phyloP scores from a whole-genome alignment of 1,139 yeast species.

The Blastobotrys raffinosifermentans region DNA sequence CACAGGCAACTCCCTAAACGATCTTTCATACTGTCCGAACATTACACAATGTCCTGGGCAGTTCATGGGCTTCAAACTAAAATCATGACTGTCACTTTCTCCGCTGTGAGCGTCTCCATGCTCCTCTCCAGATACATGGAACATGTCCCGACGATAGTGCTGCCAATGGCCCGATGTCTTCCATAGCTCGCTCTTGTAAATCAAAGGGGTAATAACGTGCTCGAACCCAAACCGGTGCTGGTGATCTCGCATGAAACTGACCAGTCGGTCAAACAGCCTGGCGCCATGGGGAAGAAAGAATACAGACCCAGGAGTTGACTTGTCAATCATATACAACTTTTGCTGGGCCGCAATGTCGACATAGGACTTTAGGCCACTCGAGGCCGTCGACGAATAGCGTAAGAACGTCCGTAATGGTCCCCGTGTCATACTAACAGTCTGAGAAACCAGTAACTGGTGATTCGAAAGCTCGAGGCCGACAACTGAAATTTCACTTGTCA shows the following conservation, averaged over 20 bases:
- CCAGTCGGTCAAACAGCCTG: constrained; percentile 69
- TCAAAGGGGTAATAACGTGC: constrained; percentile 90
- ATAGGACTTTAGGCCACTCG: constrained; percentile 7
- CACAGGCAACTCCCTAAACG: constrained; percentile 85
- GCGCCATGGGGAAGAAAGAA: constrained; percentile 93
- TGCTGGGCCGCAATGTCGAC: constrained; percentile 38
- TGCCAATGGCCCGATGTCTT: constrained; percentile 95
- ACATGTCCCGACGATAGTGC: constrained; percentile 93
- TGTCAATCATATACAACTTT: constrained; percentile 68
- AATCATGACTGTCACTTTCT: constrained; percentile 43
- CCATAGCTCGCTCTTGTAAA: constrained; percentile 82
- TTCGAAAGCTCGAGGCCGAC: too few species aligned
- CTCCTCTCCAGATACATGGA: constrained; percentile 47
- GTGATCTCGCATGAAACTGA: constrained; percentile 77
- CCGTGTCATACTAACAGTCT: too few species aligned
- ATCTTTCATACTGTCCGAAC: constrained; percentile 74
- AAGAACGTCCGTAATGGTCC: too few species aligned
- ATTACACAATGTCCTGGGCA: constrained; percentile 97
- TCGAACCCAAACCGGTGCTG: constrained; percentile 80
- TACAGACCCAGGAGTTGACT: constrained; percentile 78
- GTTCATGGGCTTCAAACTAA: constrained; percentile 95
- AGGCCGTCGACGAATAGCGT: too few species aligned
- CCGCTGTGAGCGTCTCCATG: constrained; percentile 35
- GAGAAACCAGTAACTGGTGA: too few species aligned
- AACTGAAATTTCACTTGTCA: too few species aligned